Conservation (phyloP, 1,284 basidiomycete species). For the Kalmanozyma brasiliensis region DNA sequence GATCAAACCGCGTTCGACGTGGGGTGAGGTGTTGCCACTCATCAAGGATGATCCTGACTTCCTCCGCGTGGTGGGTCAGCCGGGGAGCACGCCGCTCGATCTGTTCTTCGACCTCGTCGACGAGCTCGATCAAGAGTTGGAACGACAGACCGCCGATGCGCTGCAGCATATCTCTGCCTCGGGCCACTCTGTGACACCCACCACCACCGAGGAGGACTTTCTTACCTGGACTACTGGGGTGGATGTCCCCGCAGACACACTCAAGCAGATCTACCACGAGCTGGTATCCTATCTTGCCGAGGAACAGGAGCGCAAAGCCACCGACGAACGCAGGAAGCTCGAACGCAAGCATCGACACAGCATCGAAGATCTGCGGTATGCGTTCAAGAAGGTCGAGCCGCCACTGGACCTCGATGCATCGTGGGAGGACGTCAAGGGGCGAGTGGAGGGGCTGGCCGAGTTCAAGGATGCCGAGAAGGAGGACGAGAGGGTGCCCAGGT, state of each 20-base stretch:
- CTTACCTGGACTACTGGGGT: slow-evolving; percentile 66
- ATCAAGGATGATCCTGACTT: slow-evolving; percentile 85
- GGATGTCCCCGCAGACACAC: slow-evolving; percentile 19
- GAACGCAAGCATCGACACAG: slow-evolving; percentile 86
- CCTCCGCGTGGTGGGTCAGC: slow-evolving; percentile 83
- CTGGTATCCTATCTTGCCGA: slow-evolving; percentile 31
- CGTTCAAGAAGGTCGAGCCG: slow-evolving; percentile 86
- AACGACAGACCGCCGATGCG: slow-evolving; percentile 76
- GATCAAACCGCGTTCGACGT: slow-evolving; percentile 84
- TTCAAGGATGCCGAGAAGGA: slow-evolving; percentile 40
- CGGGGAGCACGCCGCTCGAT: slow-evolving; percentile 92
- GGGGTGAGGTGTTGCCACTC: slow-evolving; percentile 85
- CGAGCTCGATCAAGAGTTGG: slow-evolving; percentile 83
- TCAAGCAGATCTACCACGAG: slow-evolving; percentile 21
- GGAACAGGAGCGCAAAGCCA: slow-evolving; percentile 23
- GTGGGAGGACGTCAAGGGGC: slow-evolving; percentile 27
- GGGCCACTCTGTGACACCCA: slow-evolving; percentile 71
- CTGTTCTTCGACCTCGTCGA: slow-evolving; percentile 96
- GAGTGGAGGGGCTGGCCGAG: slow-evolving; percentile 38
- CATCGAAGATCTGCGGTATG: slow-evolving; percentile 95
- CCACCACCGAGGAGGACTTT: slow-evolving; percentile 71
- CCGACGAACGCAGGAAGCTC: slow-evolving; percentile 78
- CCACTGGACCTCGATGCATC: slow-evolving; percentile 68
- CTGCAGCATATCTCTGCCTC: slow-evolving; percentile 74
- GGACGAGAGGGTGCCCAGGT: slow-evolving; percentile 43